These are phyloP conservation scores for Barnettozyma salicaria DNA, from an alignment of 805 yeast species.

Conservation along the genomic window DNA sequence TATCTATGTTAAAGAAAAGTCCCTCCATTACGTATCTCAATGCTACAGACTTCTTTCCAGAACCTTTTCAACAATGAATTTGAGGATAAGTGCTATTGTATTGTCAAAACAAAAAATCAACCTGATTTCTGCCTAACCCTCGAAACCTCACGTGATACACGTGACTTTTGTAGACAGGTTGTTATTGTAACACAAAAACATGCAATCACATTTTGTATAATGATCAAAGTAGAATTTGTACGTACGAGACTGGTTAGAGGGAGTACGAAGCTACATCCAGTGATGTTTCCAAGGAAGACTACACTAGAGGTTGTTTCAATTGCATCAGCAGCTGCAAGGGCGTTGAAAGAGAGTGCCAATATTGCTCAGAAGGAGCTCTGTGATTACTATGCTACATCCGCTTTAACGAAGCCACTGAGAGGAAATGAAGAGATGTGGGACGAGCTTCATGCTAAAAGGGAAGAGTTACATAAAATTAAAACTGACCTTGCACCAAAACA, in stretches of 20 bases:
- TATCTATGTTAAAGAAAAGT: conserved; percentile 78
- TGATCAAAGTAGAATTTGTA: no score
- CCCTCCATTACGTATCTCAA: conserved; percentile 74
- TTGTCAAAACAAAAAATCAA: no score
- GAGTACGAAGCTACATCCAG: no score
- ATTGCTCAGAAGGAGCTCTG: conserved; percentile 12
- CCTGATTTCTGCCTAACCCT: no score
- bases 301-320: conserved; percentile 18
- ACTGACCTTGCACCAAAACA: conserved; percentile 3
- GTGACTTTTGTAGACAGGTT: no score
- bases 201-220: no score
- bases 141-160: no score
- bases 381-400: conserved; percentile 20
- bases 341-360: conserved; percentile 11
- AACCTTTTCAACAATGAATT: no score
- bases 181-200: no score
- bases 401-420: conserved; percentile 19
- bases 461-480: conserved; percentile 1
- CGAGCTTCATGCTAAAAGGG: conserved; percentile 6
- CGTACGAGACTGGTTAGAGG: no score
- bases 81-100: no score
- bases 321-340: conserved; percentile 14
- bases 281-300: conserved; percentile 19
- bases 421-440: conserved; percentile 23
- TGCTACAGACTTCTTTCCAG: no score